phyloP scores from a whole-genome alignment of 2,329 filamentous ascomycete species.

The Ciborinia camelliae region DNA sequence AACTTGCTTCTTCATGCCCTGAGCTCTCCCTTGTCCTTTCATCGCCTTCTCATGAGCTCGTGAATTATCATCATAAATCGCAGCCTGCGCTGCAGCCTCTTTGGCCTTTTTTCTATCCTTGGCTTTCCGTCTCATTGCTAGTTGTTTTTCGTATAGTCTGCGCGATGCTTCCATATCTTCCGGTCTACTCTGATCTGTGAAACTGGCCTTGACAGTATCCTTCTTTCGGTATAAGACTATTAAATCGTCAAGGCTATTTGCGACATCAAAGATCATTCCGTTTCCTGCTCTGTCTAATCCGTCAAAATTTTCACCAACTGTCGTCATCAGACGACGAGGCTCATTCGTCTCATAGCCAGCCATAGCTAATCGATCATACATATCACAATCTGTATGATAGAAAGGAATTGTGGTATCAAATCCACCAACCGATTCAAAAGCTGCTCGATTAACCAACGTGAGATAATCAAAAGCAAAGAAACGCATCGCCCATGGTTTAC shows the following conservation, averaged over 20 bases:
- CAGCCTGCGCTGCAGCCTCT: background rate
- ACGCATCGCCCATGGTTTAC: slow-evolving; percentile 46
- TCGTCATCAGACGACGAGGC: slow-evolving; percentile 11
- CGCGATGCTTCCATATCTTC: slow-evolving; percentile 6
- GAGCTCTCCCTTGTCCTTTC: background rate
- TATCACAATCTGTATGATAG: slow-evolving; percentile 57
- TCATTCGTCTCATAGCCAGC: slow-evolving; percentile 41
- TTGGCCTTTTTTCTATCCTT: background rate
- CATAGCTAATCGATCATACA: slow-evolving; percentile 50
- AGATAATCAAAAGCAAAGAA: slow-evolving; percentile 59
- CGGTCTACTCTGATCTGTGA: slow-evolving; percentile 34
- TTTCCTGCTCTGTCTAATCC: slow-evolving; percentile 37
- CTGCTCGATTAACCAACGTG: slow-evolving; percentile 52
- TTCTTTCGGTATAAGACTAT: slow-evolving; percentile 46
- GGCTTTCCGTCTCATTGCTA: background rate
- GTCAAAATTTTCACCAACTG: slow-evolving; percentile 6
- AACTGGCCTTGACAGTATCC: slow-evolving; percentile 33
- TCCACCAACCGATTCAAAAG: slow-evolving; percentile 46
- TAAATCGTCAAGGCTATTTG: slow-evolving; percentile 46
- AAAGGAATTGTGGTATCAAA: slow-evolving; percentile 59
- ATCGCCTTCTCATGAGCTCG: background rate
- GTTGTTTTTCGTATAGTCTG: background rate
- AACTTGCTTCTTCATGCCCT: background rate
- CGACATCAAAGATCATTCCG: slow-evolving; percentile 48
- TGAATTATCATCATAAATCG: background rate